These are phyloP conservation scores for Hypoxylon rickii DNA, from an alignment of 495 filamentous ascomycete genomes.

Conservation along the genomic window DNA sequence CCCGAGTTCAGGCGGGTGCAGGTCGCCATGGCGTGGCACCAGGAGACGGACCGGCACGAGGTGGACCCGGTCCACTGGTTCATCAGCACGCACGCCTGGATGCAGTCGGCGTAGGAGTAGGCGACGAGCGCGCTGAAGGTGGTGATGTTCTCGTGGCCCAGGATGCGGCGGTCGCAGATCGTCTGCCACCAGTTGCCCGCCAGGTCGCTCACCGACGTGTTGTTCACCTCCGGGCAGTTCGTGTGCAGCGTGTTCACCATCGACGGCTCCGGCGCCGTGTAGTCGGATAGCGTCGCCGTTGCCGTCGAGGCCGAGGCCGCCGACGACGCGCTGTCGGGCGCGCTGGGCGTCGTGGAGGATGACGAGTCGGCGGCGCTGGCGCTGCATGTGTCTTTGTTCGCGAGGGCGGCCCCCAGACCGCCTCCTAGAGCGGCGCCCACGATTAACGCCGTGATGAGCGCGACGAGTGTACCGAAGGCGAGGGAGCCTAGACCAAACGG, in stretches of 20 bases:
- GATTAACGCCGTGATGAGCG: background rate
- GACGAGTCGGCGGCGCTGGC: too few species aligned
- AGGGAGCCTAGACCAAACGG: background rate
- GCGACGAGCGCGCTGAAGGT: background rate
- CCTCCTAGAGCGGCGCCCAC: constrained; percentile 1
- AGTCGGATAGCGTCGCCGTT: background rate
- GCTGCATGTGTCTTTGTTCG: background rate
- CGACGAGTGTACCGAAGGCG: constrained; percentile 1
- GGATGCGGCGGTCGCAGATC: background rate
- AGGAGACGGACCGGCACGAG: background rate
- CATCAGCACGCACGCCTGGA: background rate
- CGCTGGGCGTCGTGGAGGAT: background rate
- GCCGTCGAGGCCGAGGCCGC: background rate
- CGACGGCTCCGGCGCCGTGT: background rate
- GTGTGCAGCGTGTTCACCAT: background rate
- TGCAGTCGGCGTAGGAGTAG: background rate
- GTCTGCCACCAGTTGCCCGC: background rate
- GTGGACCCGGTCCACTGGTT: background rate
- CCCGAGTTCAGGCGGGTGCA: background rate
- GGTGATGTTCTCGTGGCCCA: background rate
- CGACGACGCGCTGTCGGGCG: too few species aligned
- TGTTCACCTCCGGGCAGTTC: background rate
- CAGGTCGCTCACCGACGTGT: background rate
- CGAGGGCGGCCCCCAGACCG: background rate
- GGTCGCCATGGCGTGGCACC: background rate